Percentiles rank a stretch among this genome's conserved stretches.
Conservation (phyloP, 2,329 filamentous ascomycete species). For the Nemania abortiva region DNA sequence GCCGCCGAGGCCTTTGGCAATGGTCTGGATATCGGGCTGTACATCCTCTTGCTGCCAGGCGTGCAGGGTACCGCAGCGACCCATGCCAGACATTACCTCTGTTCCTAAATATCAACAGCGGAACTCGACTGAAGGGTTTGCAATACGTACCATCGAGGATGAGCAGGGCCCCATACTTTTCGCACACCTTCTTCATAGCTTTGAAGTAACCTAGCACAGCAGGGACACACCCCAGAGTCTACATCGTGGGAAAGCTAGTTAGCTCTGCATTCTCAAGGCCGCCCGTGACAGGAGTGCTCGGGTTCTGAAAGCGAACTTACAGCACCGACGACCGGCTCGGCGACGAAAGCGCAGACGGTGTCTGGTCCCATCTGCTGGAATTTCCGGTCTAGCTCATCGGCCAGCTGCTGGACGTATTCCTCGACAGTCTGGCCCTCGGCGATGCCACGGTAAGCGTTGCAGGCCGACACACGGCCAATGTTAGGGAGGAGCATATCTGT, state of each 20-base stretch:
- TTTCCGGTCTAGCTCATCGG: constrained; percentile 73
- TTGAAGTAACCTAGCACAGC: constrained; percentile 72
- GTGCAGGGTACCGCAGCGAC: constrained; percentile 64
- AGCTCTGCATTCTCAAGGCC: no score
- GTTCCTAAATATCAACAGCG: no score
- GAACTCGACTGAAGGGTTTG: background rate
- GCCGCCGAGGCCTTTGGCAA: constrained; percentile 72
- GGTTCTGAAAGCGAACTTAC: background rate
- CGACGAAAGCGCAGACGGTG: constrained; percentile 77
- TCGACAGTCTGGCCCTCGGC: constrained; percentile 63
- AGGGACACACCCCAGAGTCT: constrained; percentile 69
- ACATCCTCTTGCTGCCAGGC: constrained; percentile 65
- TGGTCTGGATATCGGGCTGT: constrained; percentile 69
- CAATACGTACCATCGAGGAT: constrained; percentile 68
- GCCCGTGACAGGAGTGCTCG: background rate
- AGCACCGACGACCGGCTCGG: constrained; percentile 78
- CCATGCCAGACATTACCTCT: constrained; percentile 69
- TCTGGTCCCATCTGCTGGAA: constrained; percentile 73
- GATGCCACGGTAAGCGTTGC: constrained; percentile 72
- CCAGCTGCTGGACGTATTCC: constrained; percentile 71
- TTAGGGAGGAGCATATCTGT: constrained; percentile 61
- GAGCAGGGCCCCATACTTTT: constrained; percentile 73
- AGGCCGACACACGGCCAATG: constrained; percentile 70
- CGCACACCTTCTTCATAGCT: constrained; percentile 73
- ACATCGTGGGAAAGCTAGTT: no score